These are phyloP conservation scores for Eucalyptus regnans DNA, from an alignment of 345 rosid genomes.

Conservation along the genomic window DNA sequence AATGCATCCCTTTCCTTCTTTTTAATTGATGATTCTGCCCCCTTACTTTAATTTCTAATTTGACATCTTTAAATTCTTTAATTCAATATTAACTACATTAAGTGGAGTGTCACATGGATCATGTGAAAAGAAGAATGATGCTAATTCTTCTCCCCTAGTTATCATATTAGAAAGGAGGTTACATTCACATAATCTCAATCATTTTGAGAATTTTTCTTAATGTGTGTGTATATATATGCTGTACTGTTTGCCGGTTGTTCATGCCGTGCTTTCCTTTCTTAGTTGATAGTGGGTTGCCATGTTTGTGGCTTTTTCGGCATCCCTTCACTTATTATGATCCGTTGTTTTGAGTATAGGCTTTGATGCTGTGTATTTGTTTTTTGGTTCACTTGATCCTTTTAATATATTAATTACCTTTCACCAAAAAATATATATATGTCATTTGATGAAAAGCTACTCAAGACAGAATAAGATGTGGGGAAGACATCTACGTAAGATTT, in stretches of 20 bases:
- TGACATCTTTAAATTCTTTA: accelerated
- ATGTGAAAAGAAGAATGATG: neutral
- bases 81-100: neutral
- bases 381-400: too few relatives aligned
- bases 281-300: too few relatives aligned
- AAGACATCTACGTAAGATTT: neutral
- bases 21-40: neutral
- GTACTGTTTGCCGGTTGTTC: too few relatives aligned
- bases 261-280: too few relatives aligned
- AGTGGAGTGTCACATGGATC: neutral
- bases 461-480: neutral
- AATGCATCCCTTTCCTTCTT: neutral
- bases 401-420: too few relatives aligned
- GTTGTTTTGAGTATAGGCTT: too few relatives aligned
- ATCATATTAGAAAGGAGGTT: neutral
- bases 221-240: neutral
- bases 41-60: neutral
- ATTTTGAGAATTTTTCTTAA: neutral
- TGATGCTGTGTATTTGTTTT: too few relatives aligned
- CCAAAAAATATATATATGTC: neutral
- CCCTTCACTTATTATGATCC: too few relatives aligned
- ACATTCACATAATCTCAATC: neutral
- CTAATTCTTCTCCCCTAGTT: accelerated
- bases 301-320: too few relatives aligned
- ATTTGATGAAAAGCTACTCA: neutral